A percentile compares a stretch with the other conserved stretches of the same genome.
phyloP scores from a whole-genome alignment of 2,329 filamentous ascomycete genomes.

The Pseudopithomyces chartarum region DNA sequence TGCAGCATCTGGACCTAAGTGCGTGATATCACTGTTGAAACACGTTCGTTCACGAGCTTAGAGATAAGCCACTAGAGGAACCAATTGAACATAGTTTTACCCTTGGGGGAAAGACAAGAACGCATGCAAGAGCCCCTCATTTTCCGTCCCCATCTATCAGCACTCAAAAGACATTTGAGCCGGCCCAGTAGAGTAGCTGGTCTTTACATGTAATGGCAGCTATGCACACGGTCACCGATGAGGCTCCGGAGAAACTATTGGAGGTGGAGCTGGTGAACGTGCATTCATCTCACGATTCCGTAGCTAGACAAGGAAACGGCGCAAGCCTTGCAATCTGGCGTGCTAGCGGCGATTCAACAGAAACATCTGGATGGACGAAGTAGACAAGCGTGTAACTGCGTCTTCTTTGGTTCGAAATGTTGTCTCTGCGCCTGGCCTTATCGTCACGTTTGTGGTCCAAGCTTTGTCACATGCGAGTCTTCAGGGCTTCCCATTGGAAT shows the following conservation, averaged over 20 bases:
- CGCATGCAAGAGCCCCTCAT: slow-evolving; percentile 3
- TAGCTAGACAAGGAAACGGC: too few relatives aligned
- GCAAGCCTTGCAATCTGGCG: too few relatives aligned
- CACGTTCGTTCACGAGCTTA: background rate
- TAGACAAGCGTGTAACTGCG: too few relatives aligned
- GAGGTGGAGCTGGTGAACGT: background rate
- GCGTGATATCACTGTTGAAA: background rate
- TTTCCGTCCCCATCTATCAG: background rate
- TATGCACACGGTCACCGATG: background rate
- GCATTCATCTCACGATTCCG: background rate
- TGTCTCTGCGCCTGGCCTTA: too few relatives aligned
- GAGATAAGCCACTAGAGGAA: background rate
- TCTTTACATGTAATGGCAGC: background rate
- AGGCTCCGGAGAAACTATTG: background rate
- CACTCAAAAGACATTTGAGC: background rate
- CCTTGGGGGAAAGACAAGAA: background rate
- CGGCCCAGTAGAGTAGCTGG: background rate
- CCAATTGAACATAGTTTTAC: slow-evolving; percentile 1
- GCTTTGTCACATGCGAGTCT: background rate
- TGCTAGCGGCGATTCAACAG: too few relatives aligned
- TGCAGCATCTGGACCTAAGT: background rate
- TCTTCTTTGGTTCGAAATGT: too few relatives aligned
- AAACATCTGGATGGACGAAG: too few relatives aligned
- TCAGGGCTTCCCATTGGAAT: background rate
- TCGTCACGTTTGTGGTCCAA: too few relatives aligned